A percentile compares a stretch with the other conserved stretches of the same genome.
Evolutionary conservation across 2,329 filamentous ascomycete genomes (phyloP).

Genomic region (Aureobasidium lini): DNA sequence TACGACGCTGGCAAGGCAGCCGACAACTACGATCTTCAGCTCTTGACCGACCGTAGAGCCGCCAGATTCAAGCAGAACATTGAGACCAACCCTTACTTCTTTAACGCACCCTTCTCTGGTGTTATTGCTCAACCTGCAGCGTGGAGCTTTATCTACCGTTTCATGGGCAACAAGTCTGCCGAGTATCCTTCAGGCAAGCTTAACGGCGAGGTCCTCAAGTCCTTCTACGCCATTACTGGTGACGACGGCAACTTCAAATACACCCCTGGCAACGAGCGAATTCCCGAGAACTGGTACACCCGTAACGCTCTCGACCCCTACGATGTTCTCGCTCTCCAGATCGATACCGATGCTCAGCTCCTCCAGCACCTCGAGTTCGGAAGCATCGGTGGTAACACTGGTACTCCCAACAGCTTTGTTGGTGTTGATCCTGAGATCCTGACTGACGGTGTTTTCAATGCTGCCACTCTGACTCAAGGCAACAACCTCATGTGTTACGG

Average conservation of each 20-base stretch:
- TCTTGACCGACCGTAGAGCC: conserved; percentile 23
- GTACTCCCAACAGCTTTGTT: conserved; percentile 28
- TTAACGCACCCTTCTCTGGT: conserved; percentile 23
- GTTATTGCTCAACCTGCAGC: conserved; percentile 22
- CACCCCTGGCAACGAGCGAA: conserved; percentile 31
- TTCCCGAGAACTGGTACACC: conserved; percentile 35
- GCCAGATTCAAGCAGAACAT: conserved; percentile 25
- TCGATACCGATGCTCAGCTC: conserved; percentile 19
- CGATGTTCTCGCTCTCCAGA: conserved; percentile 24
- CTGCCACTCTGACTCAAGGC: conserved; percentile 34
- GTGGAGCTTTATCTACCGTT: conserved; percentile 29
- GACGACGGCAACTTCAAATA: conserved; percentile 26
- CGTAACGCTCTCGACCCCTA: conserved; percentile 26
- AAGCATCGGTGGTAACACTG: conserved; percentile 31
- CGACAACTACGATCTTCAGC: conserved; percentile 27
- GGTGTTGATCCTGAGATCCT: conserved; percentile 30
- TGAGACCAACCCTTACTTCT: conserved; percentile 27
- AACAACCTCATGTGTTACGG: conserved; percentile 43
- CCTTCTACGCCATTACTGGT: conserved; percentile 33
- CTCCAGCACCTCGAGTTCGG: conserved; percentile 26
- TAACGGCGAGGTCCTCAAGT: conserved; percentile 31
- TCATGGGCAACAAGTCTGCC: conserved; percentile 34
- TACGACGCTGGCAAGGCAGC: conserved; percentile 19
- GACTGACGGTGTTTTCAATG: conserved; percentile 37
- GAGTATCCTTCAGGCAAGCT: conserved; percentile 32